phyloP scores from a whole-genome alignment of 2,329 filamentous ascomycete genomes.

The Mollisia scopiformis region DNA sequence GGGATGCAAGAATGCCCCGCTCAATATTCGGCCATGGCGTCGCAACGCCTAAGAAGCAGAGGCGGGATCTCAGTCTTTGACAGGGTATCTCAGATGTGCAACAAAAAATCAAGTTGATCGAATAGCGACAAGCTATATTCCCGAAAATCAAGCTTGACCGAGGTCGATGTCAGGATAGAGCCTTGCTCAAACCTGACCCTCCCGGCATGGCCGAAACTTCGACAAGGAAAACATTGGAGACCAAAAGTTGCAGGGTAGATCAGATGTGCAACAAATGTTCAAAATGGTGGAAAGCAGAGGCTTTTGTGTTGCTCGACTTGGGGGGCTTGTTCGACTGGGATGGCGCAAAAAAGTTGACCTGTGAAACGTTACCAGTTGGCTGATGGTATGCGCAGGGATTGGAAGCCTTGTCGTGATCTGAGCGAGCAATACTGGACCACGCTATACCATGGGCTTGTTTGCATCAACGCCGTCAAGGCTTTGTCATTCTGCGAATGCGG shows the following conservation, averaged over 20 bases:
- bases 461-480: neutral
- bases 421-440: neutral
- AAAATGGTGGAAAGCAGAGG: neutral
- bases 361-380: slow-evolving; percentile 8
- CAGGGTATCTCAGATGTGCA: slow-evolving; percentile 11
- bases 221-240: neutral
- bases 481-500: neutral
- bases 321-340: slow-evolving; percentile 9
- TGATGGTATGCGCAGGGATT: slow-evolving; percentile 7
- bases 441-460: neutral
- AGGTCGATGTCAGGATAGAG: slow-evolving; percentile 3
- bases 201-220: neutral
- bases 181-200: neutral
- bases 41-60: slow-evolving; percentile 12
- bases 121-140: neutral
- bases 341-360: slow-evolving; percentile 2
- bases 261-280: slow-evolving; percentile 14
- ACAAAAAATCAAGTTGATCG: neutral
- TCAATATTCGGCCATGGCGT: slow-evolving; percentile 4
- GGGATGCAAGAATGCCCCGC: neutral
- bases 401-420: neutral
- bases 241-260: slow-evolving; percentile 8
- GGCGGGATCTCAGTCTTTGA: neutral
- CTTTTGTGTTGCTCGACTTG: slow-evolving; percentile 18
- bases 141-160: neutral